Conservation (phyloP, 2,329 filamentous ascomycete genomes). For the Alternaria infectoria region DNA sequence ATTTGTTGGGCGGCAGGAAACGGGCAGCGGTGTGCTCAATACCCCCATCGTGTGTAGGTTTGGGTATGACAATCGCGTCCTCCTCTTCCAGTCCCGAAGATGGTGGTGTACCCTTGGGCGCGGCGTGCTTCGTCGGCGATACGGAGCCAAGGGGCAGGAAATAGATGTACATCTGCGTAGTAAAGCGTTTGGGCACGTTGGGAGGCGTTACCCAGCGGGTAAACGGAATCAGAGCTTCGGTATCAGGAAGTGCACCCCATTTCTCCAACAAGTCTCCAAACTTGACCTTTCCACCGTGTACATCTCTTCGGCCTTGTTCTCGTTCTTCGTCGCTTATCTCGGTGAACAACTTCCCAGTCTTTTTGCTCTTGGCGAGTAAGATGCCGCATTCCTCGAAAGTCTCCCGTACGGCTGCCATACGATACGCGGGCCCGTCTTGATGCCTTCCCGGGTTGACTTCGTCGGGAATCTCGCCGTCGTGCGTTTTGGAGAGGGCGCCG, state of each 20-base stretch:
- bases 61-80: constrained; percentile 66
- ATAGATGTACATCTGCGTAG: constrained; percentile 97
- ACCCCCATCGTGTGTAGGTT: constrained; percentile 74
- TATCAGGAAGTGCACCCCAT: constrained; percentile 68
- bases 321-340: constrained; percentile 65
- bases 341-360: constrained; percentile 62
- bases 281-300: constrained; percentile 69
- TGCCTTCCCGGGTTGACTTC: constrained; percentile 65
- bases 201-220: constrained; percentile 90
- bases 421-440: constrained; percentile 73
- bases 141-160: constrained; percentile 69
- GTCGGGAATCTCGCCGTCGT: constrained; percentile 70
- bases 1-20: constrained; percentile 73
- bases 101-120: constrained; percentile 42
- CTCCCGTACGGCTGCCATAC: constrained; percentile 85
- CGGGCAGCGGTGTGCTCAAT: constrained; percentile 75
- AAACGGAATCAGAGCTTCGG: constrained; percentile 75
- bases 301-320: constrained; percentile 68
- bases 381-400: constrained; percentile 96
- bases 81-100: constrained; percentile 32
- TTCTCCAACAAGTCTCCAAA: constrained; percentile 71
- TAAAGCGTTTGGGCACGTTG: constrained; percentile 77
- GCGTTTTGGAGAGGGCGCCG: constrained; percentile 77
- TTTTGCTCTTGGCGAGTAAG: constrained; percentile 68
- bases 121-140: constrained; percentile 38